Conservation (phyloP, 495 filamentous ascomycete species). For the Penicillium coprophilum region DNA sequence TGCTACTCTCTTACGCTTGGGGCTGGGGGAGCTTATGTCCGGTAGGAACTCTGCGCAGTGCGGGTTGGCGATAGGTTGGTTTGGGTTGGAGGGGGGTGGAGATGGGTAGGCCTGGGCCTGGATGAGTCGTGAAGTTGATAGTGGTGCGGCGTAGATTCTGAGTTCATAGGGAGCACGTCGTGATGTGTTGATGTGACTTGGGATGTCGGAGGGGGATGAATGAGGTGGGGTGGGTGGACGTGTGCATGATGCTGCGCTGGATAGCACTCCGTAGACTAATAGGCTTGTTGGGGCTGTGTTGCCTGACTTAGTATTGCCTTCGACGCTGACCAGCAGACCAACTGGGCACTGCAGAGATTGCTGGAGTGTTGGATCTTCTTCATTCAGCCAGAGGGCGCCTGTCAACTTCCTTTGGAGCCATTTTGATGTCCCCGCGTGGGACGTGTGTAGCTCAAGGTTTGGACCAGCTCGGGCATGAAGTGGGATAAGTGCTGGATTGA, state of each 20-base stretch:
- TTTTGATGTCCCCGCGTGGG: slow-evolving; percentile 35
- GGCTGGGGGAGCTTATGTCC: slow-evolving; percentile 42
- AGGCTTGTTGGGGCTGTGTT: slow-evolving; percentile 48
- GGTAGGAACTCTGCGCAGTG: slow-evolving; percentile 42
- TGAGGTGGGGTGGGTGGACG: slow-evolving; percentile 49
- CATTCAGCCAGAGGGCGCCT: slow-evolving; percentile 37
- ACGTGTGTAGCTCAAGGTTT: slow-evolving; percentile 47
- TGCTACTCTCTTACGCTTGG: slow-evolving; percentile 56
- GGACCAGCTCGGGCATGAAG: slow-evolving; percentile 52
- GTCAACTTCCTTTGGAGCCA: slow-evolving; percentile 44
- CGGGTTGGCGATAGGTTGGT: slow-evolving; percentile 18
- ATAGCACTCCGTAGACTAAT: slow-evolving; percentile 53
- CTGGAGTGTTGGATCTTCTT: slow-evolving; percentile 33
- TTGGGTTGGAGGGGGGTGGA: slow-evolving; percentile 24
- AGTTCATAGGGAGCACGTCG: slow-evolving; percentile 30
- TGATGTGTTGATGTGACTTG: slow-evolving; percentile 10
- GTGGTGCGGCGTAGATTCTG: slow-evolving; percentile 43
- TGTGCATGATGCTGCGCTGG: slow-evolving; percentile 27
- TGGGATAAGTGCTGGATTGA: slow-evolving; percentile 49
- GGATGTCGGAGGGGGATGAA: slow-evolving; percentile 40
- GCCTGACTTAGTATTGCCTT: slow-evolving; percentile 22
- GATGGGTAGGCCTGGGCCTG: slow-evolving; percentile 39
- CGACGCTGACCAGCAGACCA: slow-evolving; percentile 40
- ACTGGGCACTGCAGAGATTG: slow-evolving; percentile 43
- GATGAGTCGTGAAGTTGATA: slow-evolving; percentile 34